A percentile compares a stretch with the other conserved stretches of the same genome.
Conservation (phyloP, 768 basidiomycete species). For the Suillus tomentosus region DNA sequence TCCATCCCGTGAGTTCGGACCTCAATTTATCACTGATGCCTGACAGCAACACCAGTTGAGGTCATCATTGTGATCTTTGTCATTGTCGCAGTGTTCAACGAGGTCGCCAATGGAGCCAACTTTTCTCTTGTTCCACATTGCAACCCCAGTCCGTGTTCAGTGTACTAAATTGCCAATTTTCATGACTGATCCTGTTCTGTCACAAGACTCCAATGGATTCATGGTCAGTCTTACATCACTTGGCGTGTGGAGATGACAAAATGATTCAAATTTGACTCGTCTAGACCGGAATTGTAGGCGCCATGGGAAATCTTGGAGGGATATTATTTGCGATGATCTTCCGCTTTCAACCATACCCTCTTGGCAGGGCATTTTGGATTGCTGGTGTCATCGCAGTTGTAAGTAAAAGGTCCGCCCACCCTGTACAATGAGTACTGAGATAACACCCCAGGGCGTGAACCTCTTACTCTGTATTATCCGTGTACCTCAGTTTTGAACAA, state of each 20-base stretch:
- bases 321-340: constrained; percentile 51
- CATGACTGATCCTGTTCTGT: not conserved
- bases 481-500: constrained; percentile 17
- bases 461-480: constrained; percentile 19
- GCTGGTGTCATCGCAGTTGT: constrained; percentile 44
- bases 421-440: constrained; percentile 1
- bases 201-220: constrained; percentile 33
- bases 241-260: not conserved
- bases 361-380: constrained; percentile 50
- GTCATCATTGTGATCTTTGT: constrained; percentile 43
- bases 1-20: constrained; percentile 23
- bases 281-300: constrained; percentile 42
- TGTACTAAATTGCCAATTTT: constrained; percentile 11
- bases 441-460: constrained; percentile 20
- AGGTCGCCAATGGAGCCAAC: constrained; percentile 51
- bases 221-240: constrained; percentile 26
- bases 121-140: constrained; percentile 55
- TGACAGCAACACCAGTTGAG: constrained; percentile 19
- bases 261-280: not conserved
- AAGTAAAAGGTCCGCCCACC: constrained; percentile 5
- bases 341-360: constrained; percentile 42
- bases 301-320: constrained; percentile 45
- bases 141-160: constrained; percentile 38
- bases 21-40: not conserved
- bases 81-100: constrained; percentile 39